These are phyloP conservation scores for Candida berthetii DNA, from an alignment of 805 yeast genomes.

Conservation along the genomic window DNA sequence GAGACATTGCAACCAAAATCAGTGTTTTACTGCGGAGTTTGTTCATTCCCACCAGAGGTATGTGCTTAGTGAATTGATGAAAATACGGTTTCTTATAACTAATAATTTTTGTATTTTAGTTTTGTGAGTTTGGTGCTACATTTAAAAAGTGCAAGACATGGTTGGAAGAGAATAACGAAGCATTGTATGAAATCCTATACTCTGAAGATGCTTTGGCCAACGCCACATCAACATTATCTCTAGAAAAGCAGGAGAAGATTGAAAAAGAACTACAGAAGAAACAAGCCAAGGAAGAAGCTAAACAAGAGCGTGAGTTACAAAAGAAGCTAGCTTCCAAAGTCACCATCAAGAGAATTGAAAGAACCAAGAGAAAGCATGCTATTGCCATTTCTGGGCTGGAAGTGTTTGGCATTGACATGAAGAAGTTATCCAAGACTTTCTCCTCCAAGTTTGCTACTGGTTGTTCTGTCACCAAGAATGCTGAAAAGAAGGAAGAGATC, in stretches of 20 bases:
- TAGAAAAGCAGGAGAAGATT: constrained; percentile 78
- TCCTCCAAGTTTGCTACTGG: constrained; percentile 96
- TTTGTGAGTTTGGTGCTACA: constrained; percentile 85
- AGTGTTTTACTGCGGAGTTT: constrained; percentile 69
- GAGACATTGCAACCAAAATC: constrained; percentile 21
- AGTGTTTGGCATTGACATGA: constrained; percentile 82
- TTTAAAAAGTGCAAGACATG: constrained; percentile 81
- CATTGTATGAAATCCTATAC: constrained; percentile 54
- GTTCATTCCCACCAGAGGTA: constrained; percentile 74
- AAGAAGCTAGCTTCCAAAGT: constrained; percentile 78
- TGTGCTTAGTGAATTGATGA: constrained; percentile 3
- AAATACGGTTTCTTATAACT: background rate
- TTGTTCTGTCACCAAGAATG: constrained; percentile 83
- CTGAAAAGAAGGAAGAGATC: constrained; percentile 88
- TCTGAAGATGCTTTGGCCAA: constrained; percentile 50
- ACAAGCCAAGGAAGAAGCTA: constrained; percentile 81
- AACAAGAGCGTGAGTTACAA: constrained; percentile 77
- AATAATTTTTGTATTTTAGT: constrained; percentile 25
- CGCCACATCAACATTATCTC: constrained; percentile 53
- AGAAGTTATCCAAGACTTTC: constrained; percentile 85
- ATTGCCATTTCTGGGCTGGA: constrained; percentile 85
- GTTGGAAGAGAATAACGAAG: constrained; percentile 57
- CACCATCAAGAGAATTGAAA: constrained; percentile 76
- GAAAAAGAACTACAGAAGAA: constrained; percentile 77
- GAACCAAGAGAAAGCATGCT: constrained; percentile 84